Base-by-base conservation (phyloP, 768 basidiomycete genomes). In the Tulasnella calospora region DNA sequence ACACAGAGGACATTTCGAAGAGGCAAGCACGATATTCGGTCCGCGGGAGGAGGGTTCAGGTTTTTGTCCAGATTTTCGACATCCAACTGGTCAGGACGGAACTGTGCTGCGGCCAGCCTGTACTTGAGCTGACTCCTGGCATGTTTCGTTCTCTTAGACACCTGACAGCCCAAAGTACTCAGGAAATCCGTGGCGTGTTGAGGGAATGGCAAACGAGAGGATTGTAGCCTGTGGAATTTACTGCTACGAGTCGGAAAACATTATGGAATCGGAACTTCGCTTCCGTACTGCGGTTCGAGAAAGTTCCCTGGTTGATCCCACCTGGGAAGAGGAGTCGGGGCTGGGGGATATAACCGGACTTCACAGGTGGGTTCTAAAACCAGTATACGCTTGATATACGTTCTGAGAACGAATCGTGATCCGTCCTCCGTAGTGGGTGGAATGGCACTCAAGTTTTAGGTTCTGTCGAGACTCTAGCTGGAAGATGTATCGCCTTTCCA, bases 131-230 rank as follows among this genome's bases (percentile, higher is more conserved):
- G 23, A 8, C 30, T 55, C 46, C 15, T 7, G 81, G 4, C 70
- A 40, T 40, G 38, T n/a, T 40, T 15, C n/a, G 38, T 6, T 23
- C 6, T 47, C 35, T 17, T 9, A 84, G 33, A 85, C 85, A 73
- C 86, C 87, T 10, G 83, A 83, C n/a, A 83, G 82, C 10, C 83
- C 85, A 8, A 71, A 75, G 10, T 86, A 84, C 81, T 77, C 81
- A 2, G 86, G 89, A 8, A 82, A 84, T 17, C 82, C 81, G 15
- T 89, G 89, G 88, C 87, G 86, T 71, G 88, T 89, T 19, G 87
- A 88, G 81, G 89, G 89, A 44, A 89, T 76, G 75, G 51, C 12
- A 23, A 76, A 76, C 23, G 55, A 76, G 41, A 35, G 57, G n/a
- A 76, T 76, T 36, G 27, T 61, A 21, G 75, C 55, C n/a, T 70